Evolutionary conservation across 1,284 basidiomycete species (phyloP).

Genomic region (Naganishia albida): DNA sequence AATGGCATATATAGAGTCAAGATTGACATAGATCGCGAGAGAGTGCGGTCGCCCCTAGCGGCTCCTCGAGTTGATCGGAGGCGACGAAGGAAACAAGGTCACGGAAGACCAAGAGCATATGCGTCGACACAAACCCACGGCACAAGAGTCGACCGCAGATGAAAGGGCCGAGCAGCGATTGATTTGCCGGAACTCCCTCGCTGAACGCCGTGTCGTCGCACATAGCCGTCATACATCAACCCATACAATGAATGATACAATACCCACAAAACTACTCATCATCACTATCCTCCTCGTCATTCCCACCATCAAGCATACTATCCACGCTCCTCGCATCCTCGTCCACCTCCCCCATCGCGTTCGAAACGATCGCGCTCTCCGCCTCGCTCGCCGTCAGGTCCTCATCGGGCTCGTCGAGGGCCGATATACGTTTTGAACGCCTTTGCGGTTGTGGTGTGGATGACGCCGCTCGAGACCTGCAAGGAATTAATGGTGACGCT

Average conservation of each 20-base stretch:
- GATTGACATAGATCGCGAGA: too few species aligned
- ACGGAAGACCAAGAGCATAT: too few species aligned
- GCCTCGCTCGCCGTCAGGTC: slow-evolving; percentile 27
- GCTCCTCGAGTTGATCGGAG: too few species aligned
- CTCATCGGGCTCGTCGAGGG: slow-evolving; percentile 3
- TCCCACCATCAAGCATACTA: slow-evolving; percentile 36
- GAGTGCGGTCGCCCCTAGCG: too few species aligned
- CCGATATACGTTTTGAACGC: slow-evolving; percentile 4
- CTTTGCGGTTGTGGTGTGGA: slow-evolving; percentile 11
- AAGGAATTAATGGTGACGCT: not conserved
- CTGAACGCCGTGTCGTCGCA: too few species aligned
- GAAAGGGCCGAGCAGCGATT: too few species aligned
- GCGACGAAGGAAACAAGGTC: too few species aligned
- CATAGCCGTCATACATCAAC: too few species aligned
- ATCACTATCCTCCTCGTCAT: slow-evolving; percentile 26
- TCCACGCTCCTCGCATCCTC: slow-evolving; percentile 37
- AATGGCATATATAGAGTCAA: too few species aligned
- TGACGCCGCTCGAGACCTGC: slow-evolving; percentile 9
- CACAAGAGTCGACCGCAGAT: too few species aligned
- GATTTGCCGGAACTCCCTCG: too few species aligned
- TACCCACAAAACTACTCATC: not conserved
- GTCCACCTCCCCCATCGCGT: slow-evolving; percentile 3
- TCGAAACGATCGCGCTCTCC: not conserved
- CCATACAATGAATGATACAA: slow-evolving; percentile 1
- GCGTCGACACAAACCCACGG: too few species aligned